A percentile compares a stretch with the other conserved stretches of the same genome.
Evolutionary conservation across 495 filamentous ascomycete genomes (phyloP).

Genomic region (Penicillium steckii): DNA sequence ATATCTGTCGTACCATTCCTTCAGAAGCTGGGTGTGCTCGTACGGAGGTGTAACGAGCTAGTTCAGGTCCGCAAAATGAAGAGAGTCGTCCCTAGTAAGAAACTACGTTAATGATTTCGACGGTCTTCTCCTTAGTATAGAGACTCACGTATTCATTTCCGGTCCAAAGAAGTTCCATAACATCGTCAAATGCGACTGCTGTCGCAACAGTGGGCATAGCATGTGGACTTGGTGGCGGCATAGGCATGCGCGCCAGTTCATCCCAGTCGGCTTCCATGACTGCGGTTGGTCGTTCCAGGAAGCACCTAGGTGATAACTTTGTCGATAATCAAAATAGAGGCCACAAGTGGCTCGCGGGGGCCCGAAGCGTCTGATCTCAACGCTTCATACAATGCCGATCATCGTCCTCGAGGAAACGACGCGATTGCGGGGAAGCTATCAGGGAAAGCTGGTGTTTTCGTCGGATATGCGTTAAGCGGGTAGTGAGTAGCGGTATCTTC

Average conservation of each 20-base stretch:
- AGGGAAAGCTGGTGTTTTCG: neutral
- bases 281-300: conserved; percentile 17
- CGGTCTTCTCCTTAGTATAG: neutral
- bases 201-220: conserved; percentile 63
- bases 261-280: conserved; percentile 51
- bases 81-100: conserved; percentile 69
- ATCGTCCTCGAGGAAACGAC: conserved; percentile 34
- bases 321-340: neutral
- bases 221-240: conserved; percentile 64
- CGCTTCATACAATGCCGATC: conserved; percentile 33
- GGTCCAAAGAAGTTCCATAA: conserved; percentile 86
- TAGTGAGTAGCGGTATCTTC: neutral
- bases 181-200: conserved; percentile 80
- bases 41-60: conserved; percentile 78
- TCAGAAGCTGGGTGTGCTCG: conserved; percentile 64
- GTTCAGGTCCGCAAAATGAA: conserved; percentile 79
- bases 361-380: conserved; percentile 24
- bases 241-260: conserved; percentile 68
- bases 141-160: conserved; percentile 80
- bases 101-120: neutral
- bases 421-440: conserved; percentile 45
- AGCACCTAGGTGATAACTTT: conserved; percentile 1
- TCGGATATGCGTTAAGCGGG: neutral
- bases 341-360: neutral
- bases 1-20: conserved; percentile 71